Evolutionary conservation across 768 basidiomycete species (phyloP).

Genomic region (Agaricus sinodeliciosus): DNA sequence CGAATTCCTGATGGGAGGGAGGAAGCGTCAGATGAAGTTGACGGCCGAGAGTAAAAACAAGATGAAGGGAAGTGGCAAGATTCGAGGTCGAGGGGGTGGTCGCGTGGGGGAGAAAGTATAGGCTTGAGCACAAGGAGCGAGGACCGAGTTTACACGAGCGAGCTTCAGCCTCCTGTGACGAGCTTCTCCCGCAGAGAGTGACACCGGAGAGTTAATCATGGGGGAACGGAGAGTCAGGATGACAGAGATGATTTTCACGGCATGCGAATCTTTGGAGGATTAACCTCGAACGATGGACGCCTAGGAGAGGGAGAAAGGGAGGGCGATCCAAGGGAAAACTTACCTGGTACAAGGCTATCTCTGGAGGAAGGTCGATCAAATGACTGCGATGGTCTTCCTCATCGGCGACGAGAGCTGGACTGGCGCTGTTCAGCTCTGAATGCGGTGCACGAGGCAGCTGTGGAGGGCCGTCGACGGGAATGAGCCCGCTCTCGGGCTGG

Average conservation of each 20-base stretch:
- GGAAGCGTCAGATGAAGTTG: not conserved
- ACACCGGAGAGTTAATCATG: slow-evolving; percentile 7
- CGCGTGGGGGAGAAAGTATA: not conserved
- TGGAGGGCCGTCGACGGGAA: not conserved
- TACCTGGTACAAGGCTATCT: slow-evolving; percentile 27
- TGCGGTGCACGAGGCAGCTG: slow-evolving; percentile 1
- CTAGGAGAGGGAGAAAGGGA: slow-evolving; percentile 7
- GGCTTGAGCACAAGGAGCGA: not conserved
- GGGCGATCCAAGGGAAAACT: slow-evolving; percentile 15
- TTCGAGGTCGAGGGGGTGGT: not conserved
- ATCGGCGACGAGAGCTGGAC: slow-evolving; percentile 4
- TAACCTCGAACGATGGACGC: slow-evolving; percentile 16
- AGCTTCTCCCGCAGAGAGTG: not conserved
- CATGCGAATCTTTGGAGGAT: slow-evolving; percentile 17
- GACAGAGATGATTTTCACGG: slow-evolving; percentile 13
- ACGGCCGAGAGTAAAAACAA: not conserved
- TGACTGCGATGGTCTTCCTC: slow-evolving; percentile 14
- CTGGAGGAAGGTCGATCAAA: slow-evolving; percentile 22
- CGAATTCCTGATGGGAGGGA: slow-evolving; percentile 11
- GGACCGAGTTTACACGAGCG: not conserved
- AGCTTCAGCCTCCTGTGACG: not conserved
- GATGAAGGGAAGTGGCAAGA: not conserved
- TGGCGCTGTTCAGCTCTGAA: slow-evolving; percentile 4
- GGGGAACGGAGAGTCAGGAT: not conserved
- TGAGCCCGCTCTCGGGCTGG: not conserved